Base-by-base conservation (phyloP, 2,329 filamentous ascomycete species). In the Domatiomyces globalis region DNA sequence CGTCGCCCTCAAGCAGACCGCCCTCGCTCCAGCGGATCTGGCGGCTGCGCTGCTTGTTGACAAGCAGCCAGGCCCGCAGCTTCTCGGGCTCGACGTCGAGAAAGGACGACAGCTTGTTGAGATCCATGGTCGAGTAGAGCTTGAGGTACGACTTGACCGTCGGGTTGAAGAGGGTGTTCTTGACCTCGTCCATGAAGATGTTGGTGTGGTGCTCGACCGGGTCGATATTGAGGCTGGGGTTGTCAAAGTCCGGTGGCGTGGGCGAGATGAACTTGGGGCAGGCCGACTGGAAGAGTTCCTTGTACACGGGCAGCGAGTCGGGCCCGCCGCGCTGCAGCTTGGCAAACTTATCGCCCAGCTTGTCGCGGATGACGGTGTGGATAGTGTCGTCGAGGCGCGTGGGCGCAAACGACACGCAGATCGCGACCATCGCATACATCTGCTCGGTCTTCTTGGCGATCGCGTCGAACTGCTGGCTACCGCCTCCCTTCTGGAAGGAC, bases 401-500 rank as follows among this genome's bases (percentile, higher is more conserved):
- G 53, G 92, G 92, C 73, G 95, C 86, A 79, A 98, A 94, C 59
- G 92, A 89, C 52, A 96, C 89, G 71, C 92, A 98, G 74, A 98
- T 96, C 70, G 92, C 90, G 63, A 98, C 94, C 61, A 98, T 80
- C 42, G 92, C 92, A 70, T 95, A 95, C 90, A 98, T 96, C 78
- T 98, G 92, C 71, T 98, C 92, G 71, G 95, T 96, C 83, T 96
- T 96, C 85, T 98, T 98, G 65, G 87, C 89, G 71, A 96, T 95
- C 58, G 87, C 94, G 71, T 98, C 92, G 75, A 95, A 96, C 61
- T 74, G 95, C 85, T 25, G 86, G 63, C 70, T 71, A 60, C 68
- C 85, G 69, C 89, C n/a, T n/a, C n/a, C 94, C 83, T 96, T 98
- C 74, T 98, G 92, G 82, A 96, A 96, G 79, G 96, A 96, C 85